Base-by-base conservation (phyloP, 1,139 yeast genomes). In the Kodamaea plutei region DNA sequence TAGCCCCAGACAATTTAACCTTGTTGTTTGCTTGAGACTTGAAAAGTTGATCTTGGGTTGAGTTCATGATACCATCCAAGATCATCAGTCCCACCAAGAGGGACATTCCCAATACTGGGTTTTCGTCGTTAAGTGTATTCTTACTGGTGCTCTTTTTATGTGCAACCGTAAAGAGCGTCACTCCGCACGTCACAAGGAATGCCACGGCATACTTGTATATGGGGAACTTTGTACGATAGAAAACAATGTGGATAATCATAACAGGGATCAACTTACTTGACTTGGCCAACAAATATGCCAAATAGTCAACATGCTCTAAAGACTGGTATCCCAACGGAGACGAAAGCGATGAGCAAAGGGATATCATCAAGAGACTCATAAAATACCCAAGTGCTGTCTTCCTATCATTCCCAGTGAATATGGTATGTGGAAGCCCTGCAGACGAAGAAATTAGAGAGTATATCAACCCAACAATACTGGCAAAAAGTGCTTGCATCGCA, bases 261-360 rank as follows among this genome's bases (percentile, higher is more conserved):
- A 89, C 95, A 0, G 99, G 99, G 20, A 91, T 76, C 53, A 91
- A 69, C 50, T 91, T 91, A 54, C 98, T 91, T 30, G 95, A 83
- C 54, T 91, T 91, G 23, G 96, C 95, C 39, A 91, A 69, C 43
- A 91, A 70, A 46, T 76, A 81, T 0, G 94, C 83, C 50, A 91
- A 65, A 52, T 85, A 91, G 52, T 87, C 95, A 26, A 91, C 93
- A 51, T 91, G 87, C 31, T 73, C 68, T 40, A 91, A 64, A 8
- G 95, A 77, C 38, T 79, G 65, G 56, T 84, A 73, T 21, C 95
- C 84, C 44, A 84, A 56, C 3, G 96, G 96, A 1, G 91, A 73
- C 1, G 96, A 79, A 15, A 88, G 49, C 25, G 94, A 79, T 44
- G 91, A 89, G 7, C 95, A 77, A 7, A 81, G 40, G 0, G 97